Evolutionary conservation across 257 asterid genomes (phyloP), one percentile per base, ranked within the genome.

Genomic region (Striga asiatica): DNA sequence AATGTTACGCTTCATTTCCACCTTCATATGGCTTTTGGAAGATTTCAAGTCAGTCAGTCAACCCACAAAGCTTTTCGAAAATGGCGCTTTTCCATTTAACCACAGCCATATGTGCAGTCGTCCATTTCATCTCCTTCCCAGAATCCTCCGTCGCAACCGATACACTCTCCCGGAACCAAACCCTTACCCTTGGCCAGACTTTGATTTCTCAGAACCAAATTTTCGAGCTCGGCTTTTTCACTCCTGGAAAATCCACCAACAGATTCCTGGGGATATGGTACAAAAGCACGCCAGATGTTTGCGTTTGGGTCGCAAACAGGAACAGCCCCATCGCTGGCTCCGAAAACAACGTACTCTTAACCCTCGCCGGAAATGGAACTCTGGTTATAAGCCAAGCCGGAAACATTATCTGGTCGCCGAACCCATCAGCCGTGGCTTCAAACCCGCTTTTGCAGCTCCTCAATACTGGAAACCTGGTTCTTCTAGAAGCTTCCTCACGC

Each of bases 151-250:
- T 55, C 7, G 72, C 51, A 20, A 14, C 3, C 7, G 62, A 60
- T n/a, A 64, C 68, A 34, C 70, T 67, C 14, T 29, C 22, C 5
- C 61, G 73, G 17, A 42, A 47, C 25, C 74, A 64, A 52, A 47
- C 54, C 0, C 17, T 64, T 16, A 29, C 2, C 0, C 8, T 11
- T 2, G 66, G 62, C 20, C 69, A 60, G 43, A 67, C 51, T 13
- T 29, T 73, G 47, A 37, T 73, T 39, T 73, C 78, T 6, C 6
- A 14, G 13, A 56, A 3, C 49, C 69, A 64, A 43, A 50, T 27
- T 9, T 73, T 68, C 22, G 72, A 55, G 65, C 3, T 64, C 42
- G 78, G 74, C n/a, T 71, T 71, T 51, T 71, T 71, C 76, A 43
- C 65, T 21, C 77, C 73, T 3, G 77, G 77, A 12, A 34, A 16